Evolutionary conservation across 176 grass and related monocot species (phyloP), one percentile per base, ranked within the genome.

Genomic region (Poa annua): DNA sequence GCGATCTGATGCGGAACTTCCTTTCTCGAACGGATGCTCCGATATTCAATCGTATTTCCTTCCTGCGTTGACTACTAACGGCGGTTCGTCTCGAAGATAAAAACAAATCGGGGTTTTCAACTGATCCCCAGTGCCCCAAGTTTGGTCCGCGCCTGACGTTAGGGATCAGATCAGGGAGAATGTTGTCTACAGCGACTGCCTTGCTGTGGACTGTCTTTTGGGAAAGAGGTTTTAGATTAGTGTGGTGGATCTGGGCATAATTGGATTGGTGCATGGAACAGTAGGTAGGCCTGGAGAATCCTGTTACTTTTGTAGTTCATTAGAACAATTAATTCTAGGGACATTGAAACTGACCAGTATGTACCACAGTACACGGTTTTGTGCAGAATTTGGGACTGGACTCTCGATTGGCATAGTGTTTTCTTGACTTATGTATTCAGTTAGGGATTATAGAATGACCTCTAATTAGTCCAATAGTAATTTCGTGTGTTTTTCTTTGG

Each of bases 71-170:
- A 29, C 7, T 25, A 11, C 10, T 48, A 48, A 8, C 29, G 17
- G 70, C 70, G 29, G 44, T 73, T 73, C 21, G 22, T 49, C 4
- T 50, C 12, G 22, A 48, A 72, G 26, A 3, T 16, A 20, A 20
- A 39, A 67, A 10, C 20, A 45, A 70, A 11, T 47, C 22, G 69
- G 21, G 21, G n/a, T 0, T 42, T 42, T 22, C 41, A 42, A 42
- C 41, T 42, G 41, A 42, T 41, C 35, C 35, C 5, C 5, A 41
- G 20, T 25, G 67, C n/a, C n/a, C 41, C 41, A 71, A 35, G 36
- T 12, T 42, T 11, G 66, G 66, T 41, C 36, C 66, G 66, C 17
- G 19, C 53, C 54, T 88, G 83, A 38, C 20, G 8, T 25, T 72
- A 48, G 39, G 42, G 42, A 26, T 72, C 42, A 15, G 21, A 72